These are phyloP conservation scores for Endocalyx cinctus DNA, from an alignment of 2,329 filamentous ascomycete species.

Conservation along the genomic window DNA sequence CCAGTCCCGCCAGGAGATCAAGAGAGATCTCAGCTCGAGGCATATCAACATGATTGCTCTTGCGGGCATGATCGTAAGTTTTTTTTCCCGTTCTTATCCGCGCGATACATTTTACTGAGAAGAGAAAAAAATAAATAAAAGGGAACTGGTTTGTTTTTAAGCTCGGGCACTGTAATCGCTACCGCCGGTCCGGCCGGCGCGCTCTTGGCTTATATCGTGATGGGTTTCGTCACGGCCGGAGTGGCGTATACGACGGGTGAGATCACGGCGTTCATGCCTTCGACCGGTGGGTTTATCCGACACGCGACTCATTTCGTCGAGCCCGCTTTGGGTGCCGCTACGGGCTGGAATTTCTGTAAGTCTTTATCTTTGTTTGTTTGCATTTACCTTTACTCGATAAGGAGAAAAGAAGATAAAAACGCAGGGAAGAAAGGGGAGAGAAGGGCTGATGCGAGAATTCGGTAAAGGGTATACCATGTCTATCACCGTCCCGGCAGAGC, in stretches of 20 bases:
- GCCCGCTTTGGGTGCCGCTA: conserved; percentile 50
- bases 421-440: too few species aligned
- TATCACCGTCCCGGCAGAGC: conserved; percentile 54
- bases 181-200: conserved; percentile 60
- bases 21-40: too few species aligned
- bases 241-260: conserved; percentile 53
- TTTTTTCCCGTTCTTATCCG: too few species aligned
- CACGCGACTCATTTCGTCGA: conserved; percentile 54
- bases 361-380: too few species aligned
- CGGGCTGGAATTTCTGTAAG: conserved; percentile 60
- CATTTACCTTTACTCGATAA: too few species aligned
- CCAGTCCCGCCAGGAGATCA: too few species aligned
- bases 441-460: too few species aligned
- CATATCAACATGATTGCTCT: too few species aligned
- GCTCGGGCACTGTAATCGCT: conserved; percentile 52
- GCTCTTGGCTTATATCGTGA: conserved; percentile 62
- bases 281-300: conserved; percentile 52
- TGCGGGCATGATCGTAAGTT: too few species aligned
- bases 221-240: conserved; percentile 50
- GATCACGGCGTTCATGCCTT: conserved; percentile 50
- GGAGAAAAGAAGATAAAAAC: too few species aligned
- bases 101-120: too few species aligned
- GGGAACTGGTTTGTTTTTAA: conserved; percentile 62
- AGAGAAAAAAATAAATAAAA: too few species aligned
- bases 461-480: conserved; percentile 58